Evolutionary conservation across 2,329 filamentous ascomycete genomes (phyloP).

Genomic region (Aureobasidium sp.): DNA sequence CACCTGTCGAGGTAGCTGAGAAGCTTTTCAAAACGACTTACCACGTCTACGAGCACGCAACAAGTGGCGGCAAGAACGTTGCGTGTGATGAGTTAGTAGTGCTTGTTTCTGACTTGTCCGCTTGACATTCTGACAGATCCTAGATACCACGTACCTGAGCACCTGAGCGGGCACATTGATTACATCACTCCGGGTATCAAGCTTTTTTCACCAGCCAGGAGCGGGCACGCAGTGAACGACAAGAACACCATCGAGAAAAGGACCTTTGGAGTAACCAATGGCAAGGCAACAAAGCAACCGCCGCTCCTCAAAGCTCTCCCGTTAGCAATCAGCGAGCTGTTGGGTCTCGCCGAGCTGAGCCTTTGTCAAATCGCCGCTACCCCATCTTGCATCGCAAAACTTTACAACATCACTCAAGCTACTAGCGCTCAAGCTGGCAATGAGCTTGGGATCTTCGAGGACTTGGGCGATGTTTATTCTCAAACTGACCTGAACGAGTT

Average conservation of each 20-base stretch:
- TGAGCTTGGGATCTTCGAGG: slow-evolving; percentile 40
- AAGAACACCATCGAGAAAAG: slow-evolving; percentile 20
- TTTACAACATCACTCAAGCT: slow-evolving; percentile 39
- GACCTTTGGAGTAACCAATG: background rate
- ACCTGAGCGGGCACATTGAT: slow-evolving; percentile 45
- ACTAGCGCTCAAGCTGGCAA: slow-evolving; percentile 34
- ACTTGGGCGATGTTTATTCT: slow-evolving; percentile 36
- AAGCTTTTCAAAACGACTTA: slow-evolving; percentile 34
- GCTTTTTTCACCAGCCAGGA: slow-evolving; percentile 26
- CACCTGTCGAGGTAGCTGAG: slow-evolving; percentile 32
- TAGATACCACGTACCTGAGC: slow-evolving; percentile 43
- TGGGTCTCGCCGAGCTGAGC: background rate
- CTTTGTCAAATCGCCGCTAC: slow-evolving; percentile 26
- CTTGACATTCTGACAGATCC: background rate
- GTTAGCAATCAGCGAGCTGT: background rate
- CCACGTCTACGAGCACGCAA: slow-evolving; percentile 30
- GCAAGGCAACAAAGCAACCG: background rate
- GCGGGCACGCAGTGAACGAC: slow-evolving; percentile 14
- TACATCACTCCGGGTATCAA: slow-evolving; percentile 52
- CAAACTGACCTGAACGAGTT: slow-evolving; percentile 39
- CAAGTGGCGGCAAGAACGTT: slow-evolving; percentile 28
- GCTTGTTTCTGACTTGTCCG: slow-evolving; percentile 10
- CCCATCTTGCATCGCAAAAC: slow-evolving; percentile 35
- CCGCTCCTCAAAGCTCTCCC: background rate
- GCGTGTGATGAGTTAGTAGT: slow-evolving; percentile 35